Evolutionary conservation across 306 rosid species (phyloP).

Genomic region (Cicer bijugum): DNA sequence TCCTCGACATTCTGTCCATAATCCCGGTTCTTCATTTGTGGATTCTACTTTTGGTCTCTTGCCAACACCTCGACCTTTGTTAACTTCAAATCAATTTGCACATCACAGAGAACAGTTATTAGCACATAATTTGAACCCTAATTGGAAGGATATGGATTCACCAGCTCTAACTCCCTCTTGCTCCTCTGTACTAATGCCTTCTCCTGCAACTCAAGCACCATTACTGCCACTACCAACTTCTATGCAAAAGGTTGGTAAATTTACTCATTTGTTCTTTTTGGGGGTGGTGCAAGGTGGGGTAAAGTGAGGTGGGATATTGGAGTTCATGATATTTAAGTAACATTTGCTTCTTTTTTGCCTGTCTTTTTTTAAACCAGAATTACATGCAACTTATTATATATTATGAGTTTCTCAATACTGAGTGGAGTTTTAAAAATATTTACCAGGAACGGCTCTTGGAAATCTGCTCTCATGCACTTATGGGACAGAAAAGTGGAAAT

Average conservation of each 20-base stretch:
- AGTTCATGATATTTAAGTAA: neutral
- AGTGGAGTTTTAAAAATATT: neutral
- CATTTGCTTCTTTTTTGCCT: neutral
- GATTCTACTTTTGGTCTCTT: slow-evolving; percentile 55
- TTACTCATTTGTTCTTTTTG: neutral
- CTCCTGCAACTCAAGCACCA: slow-evolving; percentile 54
- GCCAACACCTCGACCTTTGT: slow-evolving; percentile 52
- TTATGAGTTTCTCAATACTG: neutral
- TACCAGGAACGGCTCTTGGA: neutral
- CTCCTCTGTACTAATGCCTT: slow-evolving; percentile 47
- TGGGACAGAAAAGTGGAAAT: no score
- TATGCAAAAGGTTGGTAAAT: slow-evolving; percentile 56
- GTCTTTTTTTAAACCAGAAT: neutral
- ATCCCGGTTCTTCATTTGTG: slow-evolving; percentile 49
- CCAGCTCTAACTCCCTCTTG: slow-evolving; percentile 44
- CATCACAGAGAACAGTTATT: slow-evolving; percentile 44
- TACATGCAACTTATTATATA: slow-evolving; percentile 7
- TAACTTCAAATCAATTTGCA: slow-evolving; percentile 51
- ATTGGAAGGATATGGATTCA: slow-evolving; percentile 41
- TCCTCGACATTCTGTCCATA: slow-evolving; percentile 48
- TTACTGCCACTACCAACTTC: slow-evolving; percentile 60
- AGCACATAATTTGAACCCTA: slow-evolving; percentile 46
- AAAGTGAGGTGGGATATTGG: slow-evolving; percentile 14
- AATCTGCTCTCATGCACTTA: no score
- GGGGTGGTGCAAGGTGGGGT: slow-evolving; percentile 4